A percentile compares a stretch with the other conserved stretches of the same genome.
Conservation (phyloP, 2,329 filamentous ascomycete species). For the Juglanconis sp. region DNA sequence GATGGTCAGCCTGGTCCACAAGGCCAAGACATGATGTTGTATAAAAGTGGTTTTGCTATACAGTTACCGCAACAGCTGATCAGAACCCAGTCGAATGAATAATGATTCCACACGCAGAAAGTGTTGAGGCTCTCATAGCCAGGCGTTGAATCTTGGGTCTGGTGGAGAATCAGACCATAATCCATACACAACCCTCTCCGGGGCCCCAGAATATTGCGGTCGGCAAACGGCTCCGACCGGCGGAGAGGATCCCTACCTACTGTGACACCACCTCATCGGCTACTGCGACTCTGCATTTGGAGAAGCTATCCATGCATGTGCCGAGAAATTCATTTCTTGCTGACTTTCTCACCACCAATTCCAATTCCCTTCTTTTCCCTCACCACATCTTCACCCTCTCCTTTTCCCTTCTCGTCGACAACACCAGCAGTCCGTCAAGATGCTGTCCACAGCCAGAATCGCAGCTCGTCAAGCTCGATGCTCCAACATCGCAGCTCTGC, state of each 20-base stretch:
- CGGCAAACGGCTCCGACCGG: too few relatives aligned
- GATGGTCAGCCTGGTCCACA: too few relatives aligned
- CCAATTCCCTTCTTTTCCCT: background rate
- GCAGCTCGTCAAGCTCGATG: slow-evolving; percentile 47
- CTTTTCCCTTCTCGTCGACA: slow-evolving; percentile 11
- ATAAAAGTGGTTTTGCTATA: too few relatives aligned
- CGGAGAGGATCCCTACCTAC: background rate
- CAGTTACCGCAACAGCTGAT: too few relatives aligned
- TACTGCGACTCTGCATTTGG: background rate
- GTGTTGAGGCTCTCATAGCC: too few relatives aligned
- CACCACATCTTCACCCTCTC: background rate
- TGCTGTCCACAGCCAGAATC: slow-evolving; percentile 56
- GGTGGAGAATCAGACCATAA: too few relatives aligned
- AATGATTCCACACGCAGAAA: too few relatives aligned
- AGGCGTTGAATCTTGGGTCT: too few relatives aligned
- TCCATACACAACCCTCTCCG: too few relatives aligned
- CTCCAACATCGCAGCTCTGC: slow-evolving; percentile 41
- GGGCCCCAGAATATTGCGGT: too few relatives aligned
- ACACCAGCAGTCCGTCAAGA: slow-evolving; percentile 31
- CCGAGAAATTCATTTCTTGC: background rate
- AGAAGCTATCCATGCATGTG: background rate
- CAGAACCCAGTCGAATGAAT: too few relatives aligned
- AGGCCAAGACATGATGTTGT: too few relatives aligned
- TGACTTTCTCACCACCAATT: background rate
- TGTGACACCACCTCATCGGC: background rate